Evolutionary conservation across 1,139 yeast species (phyloP).

Genomic region (Debaryomycetaceae sp.): DNA sequence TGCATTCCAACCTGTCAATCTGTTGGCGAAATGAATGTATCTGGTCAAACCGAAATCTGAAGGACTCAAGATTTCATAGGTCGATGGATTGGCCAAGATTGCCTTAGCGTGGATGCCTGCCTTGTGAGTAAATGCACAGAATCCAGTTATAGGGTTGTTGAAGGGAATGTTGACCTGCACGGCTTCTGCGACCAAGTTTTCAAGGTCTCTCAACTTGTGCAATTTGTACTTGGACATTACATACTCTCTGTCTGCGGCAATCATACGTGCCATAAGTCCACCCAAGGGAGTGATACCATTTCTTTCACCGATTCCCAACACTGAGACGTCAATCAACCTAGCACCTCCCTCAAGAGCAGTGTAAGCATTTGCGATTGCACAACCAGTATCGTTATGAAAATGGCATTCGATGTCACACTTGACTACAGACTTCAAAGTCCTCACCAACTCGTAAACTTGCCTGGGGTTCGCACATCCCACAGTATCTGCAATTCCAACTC

Average conservation of each 20-base stretch:
- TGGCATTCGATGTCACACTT: slow-evolving; percentile 58
- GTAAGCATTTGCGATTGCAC: slow-evolving; percentile 61
- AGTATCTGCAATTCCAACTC: slow-evolving; percentile 62
- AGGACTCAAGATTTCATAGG: slow-evolving; percentile 57
- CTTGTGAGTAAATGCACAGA: slow-evolving; percentile 61
- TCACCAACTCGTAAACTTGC: slow-evolving; percentile 56
- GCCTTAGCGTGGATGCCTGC: slow-evolving; percentile 64
- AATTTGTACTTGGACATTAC: slow-evolving; percentile 55
- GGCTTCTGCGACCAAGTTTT: slow-evolving; percentile 55
- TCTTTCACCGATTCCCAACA: slow-evolving; percentile 59
- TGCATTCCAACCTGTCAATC: slow-evolving; percentile 57
- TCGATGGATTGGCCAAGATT: slow-evolving; percentile 56
- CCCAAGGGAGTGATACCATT: slow-evolving; percentile 60
- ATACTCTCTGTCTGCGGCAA: slow-evolving; percentile 56
- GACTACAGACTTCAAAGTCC: slow-evolving; percentile 55
- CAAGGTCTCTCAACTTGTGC: slow-evolving; percentile 52
- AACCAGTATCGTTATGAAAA: slow-evolving; percentile 61
- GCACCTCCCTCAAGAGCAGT: slow-evolving; percentile 64
- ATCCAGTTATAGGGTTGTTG: slow-evolving; percentile 60
- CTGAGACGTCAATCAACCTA: slow-evolving; percentile 53
- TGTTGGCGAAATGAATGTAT: slow-evolving; percentile 56
- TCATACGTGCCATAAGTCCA: slow-evolving; percentile 63
- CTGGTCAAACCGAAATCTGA: slow-evolving; percentile 55
- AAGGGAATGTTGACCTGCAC: slow-evolving; percentile 58
- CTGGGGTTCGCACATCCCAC: slow-evolving; percentile 62